phyloP scores from a whole-genome alignment of 2,329 filamentous ascomycete genomes.

The Escovopsis sp. region DNA sequence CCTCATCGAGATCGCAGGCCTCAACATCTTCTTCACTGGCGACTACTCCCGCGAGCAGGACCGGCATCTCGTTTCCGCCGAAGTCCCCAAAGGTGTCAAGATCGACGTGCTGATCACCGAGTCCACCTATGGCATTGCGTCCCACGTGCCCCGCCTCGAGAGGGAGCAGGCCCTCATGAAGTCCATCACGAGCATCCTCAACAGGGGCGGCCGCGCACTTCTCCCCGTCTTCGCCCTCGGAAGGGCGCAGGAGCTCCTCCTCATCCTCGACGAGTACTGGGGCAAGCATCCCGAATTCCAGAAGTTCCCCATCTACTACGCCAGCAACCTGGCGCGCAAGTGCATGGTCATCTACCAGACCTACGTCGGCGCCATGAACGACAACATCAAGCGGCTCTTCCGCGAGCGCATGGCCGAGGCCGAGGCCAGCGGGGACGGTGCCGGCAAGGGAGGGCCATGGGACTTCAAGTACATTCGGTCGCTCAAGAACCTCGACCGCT shows the following conservation, averaged over 20 bases:
- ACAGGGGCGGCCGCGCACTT: constrained; percentile 79
- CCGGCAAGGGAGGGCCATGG: constrained; percentile 76
- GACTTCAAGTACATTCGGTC: constrained; percentile 92
- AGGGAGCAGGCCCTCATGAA: constrained; percentile 92
- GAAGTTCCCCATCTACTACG: constrained; percentile 91
- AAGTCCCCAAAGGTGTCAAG: constrained; percentile 77
- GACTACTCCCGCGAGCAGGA: constrained; percentile 96
- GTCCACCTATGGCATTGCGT: constrained; percentile 91
- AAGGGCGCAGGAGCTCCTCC: constrained; percentile 78
- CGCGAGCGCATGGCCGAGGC: constrained; percentile 83
- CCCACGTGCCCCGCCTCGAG: constrained; percentile 79
- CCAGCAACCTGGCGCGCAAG: constrained; percentile 83
- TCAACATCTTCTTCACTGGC: constrained; percentile 94
- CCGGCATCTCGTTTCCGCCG: constrained; percentile 84
- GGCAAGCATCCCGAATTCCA: constrained; percentile 75
- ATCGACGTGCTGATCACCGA: constrained; percentile 96
- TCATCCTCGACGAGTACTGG: constrained; percentile 98
- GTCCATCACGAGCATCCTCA: constrained; percentile 78
- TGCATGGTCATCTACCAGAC: constrained; percentile 99
- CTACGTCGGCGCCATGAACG: constrained; percentile 96
- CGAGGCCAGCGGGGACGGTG: constrained; percentile 60
- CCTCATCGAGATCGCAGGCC: constrained; percentile 86
- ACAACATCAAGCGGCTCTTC: constrained; percentile 96
- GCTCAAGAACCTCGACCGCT: constrained; percentile 82
- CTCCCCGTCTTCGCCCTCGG: constrained; percentile 95